Evolutionary conservation across 345 rosid species (phyloP), one percentile per base, ranked within the genome.

Genomic region (Rubroshorea leprosula): DNA sequence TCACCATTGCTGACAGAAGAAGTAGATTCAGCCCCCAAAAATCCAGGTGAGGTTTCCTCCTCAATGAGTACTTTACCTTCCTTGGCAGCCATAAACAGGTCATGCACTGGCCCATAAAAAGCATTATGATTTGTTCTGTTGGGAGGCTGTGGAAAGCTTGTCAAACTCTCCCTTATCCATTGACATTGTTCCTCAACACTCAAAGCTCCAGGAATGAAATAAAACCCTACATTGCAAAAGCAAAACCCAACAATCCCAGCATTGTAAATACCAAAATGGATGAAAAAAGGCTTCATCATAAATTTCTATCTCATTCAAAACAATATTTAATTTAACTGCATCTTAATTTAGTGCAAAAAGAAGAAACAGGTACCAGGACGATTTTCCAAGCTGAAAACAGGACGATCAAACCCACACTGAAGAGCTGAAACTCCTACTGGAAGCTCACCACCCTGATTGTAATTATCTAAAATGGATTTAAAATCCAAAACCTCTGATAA

Each of bases 51-150:
- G 49, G 38, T 56, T 27, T 63, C 75, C 4, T 69, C 86, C 67
- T 81, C 82, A 41, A 80, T 66, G 46, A 84, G 63, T 12, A 85
- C 68, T 72, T 79, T 85, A 67, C 78, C 66, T 50, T 71, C 76
- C 47, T 70, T 71, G n/a, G 82, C 86, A 1, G 90, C 82, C 16
- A 24, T 50, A 66, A 87, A 87, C 64, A 85, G 71, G 67, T 86
- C 82, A 63, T 58, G 43, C 63, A 87, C 66, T 10, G 94, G 88
- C 58, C 99, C 97, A 46, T 89, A 83, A 15, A 84, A 68, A 0
- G 87, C 94, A 78, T 85, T 85, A 70, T 89, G 96, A 55, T 93
- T 86, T 5, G 96, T 89, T 75, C 96, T 82, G 56, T 93, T 93
- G 0, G 91, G 97, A 57, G 97, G 99, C 68, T 89, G 96, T 0